A percentile compares a stretch with the other conserved stretches of the same genome.
Conservation (phyloP, 2,329 filamentous ascomycete species). For the Colletotrichum simmondsii region DNA sequence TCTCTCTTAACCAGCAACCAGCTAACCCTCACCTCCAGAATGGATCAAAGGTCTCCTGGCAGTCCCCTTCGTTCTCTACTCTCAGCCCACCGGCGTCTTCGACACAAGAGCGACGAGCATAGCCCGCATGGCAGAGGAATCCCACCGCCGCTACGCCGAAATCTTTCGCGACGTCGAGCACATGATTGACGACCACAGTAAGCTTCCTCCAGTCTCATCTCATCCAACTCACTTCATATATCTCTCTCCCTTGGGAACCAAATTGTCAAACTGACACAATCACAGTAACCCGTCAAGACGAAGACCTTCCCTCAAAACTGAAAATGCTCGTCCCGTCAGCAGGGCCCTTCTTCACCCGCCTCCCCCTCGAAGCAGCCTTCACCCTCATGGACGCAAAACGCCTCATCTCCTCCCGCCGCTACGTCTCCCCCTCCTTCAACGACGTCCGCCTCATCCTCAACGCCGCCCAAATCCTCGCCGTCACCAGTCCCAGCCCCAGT, state of each 20-base stretch:
- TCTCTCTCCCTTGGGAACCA: neutral
- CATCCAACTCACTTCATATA: too few relatives aligned
- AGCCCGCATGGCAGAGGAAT: constrained; percentile 79
- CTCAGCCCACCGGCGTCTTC: constrained; percentile 90
- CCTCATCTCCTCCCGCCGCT: constrained; percentile 89
- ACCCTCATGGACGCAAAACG: constrained; percentile 87
- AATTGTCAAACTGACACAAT: constrained; percentile 4
- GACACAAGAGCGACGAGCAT: constrained; percentile 74
- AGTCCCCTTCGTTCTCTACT: constrained; percentile 96
- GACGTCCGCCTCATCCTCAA: constrained; percentile 94
- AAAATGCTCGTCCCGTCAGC: constrained; percentile 91
- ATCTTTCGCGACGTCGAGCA: constrained; percentile 94
- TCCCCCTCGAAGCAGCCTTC: constrained; percentile 91
- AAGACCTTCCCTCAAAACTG: constrained; percentile 83
- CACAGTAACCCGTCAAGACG: constrained; percentile 77
- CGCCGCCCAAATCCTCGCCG: constrained; percentile 91
- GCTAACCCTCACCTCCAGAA: constrained; percentile 61
- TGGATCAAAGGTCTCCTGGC: constrained; percentile 97
- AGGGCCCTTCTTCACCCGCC: constrained; percentile 91
- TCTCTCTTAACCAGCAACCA: neutral
- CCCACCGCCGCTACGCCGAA: constrained; percentile 90
- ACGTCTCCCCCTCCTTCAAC: constrained; percentile 97
- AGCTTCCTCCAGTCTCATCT: constrained; percentile 34
- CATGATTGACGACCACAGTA: constrained; percentile 93
- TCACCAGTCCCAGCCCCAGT: constrained; percentile 59